These are phyloP conservation scores for Tetrahymena borealis DNA, from an alignment of 73 alveolate genomes.

Conservation along the genomic window DNA sequence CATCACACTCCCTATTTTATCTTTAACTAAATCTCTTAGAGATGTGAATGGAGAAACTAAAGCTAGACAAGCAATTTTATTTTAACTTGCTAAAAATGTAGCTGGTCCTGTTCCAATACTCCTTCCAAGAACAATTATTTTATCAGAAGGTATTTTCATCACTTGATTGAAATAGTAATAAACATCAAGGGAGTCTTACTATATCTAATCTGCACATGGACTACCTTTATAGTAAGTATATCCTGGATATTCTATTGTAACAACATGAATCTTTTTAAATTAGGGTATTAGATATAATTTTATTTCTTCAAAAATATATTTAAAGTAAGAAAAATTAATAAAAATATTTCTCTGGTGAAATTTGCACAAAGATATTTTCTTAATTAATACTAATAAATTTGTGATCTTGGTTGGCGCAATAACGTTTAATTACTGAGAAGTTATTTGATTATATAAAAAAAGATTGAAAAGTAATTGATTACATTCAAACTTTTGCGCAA, in stretches of 20 bases:
- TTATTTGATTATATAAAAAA: too few relatives aligned
- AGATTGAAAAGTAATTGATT: neutral
- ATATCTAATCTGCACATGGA: neutral
- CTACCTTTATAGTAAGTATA: neutral
- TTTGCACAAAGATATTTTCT: too few relatives aligned
- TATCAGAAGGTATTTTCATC: neutral
- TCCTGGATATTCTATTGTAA: neutral
- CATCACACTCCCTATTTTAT: constrained; percentile 37
- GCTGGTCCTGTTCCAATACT: constrained; percentile 78
- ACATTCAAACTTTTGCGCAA: neutral
- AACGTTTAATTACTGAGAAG: too few relatives aligned
- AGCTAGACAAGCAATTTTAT: constrained; percentile 39
- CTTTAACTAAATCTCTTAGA: constrained; percentile 49
- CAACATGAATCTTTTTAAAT: neutral
- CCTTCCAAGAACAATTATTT: constrained; percentile 63
- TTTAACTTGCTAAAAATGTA: constrained; percentile 25
- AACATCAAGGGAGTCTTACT: neutral
- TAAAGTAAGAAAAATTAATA: too few relatives aligned
- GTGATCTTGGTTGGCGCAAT: too few relatives aligned
- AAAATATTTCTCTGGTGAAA: too few relatives aligned
- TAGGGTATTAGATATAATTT: neutral
- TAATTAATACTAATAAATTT: too few relatives aligned
- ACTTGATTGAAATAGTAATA: neutral
- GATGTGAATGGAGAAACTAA: constrained; percentile 74
- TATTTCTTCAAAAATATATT: neutral